Base-by-base conservation (phyloP, 1,284 basidiomycete species). In the Papiliotrema laurentii region DNA sequence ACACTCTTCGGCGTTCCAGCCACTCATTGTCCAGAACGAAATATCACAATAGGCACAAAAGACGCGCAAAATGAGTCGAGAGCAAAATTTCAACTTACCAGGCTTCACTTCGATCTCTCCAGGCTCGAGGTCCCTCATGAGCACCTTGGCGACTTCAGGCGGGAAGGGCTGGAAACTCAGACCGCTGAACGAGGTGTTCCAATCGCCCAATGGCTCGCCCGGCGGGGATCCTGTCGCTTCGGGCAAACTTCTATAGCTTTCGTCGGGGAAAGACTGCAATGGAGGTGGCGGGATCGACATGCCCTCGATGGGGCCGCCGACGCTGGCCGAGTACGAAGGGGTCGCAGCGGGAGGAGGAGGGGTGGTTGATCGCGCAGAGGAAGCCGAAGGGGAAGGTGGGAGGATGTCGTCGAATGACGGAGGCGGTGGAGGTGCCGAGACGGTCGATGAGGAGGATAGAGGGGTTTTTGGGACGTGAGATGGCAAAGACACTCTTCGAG, bases 81-180 rank as follows among this genome's bases (percentile, higher is more conserved):
- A 14, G 7, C 6, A 14, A 44, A 44, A 18, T 14, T 28, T 16
- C 19, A 11, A 72, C 81, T 47, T 45, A 86, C 89, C 90, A 51
- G 93, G 93, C 69, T 97, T 97, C 45, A 96, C 85, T 75, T 97
- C 93, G 22, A 97, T 81, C 68, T 97, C 91, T 42, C 78, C 55
- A 9, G 84, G 79, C 43, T 88, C 81, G 21, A 97, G 64, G 3
- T 89, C 86, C 7, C 84, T 81, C 63, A 88, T 77, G 24, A 97
- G 74, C 2, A 87, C 71, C 1, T 89, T 82, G 0, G 86, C 79
- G 43, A 82, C 79, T 50, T 96, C 87, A 56, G 80, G 82, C 4
- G 83, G 67, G 71, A 97, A 97, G 1, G 92, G 85, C 65, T 84
- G 77, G 3, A 78, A 74, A 7, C 87, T 87, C 35, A 97, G 76